Conservation (phyloP, 1,139 yeast species). For the Geotrichum candidum region DNA sequence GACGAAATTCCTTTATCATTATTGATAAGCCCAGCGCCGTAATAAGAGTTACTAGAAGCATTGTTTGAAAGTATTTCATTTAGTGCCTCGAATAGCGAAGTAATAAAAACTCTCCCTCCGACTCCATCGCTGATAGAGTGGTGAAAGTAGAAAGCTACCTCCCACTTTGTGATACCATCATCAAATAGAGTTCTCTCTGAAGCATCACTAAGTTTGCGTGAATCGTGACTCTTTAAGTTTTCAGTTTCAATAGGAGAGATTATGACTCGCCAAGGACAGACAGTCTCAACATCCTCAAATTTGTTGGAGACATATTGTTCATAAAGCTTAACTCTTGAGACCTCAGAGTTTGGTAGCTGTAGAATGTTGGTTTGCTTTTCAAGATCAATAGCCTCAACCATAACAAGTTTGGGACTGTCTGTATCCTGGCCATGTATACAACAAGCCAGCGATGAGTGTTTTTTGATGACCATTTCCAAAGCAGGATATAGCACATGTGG, state of each 20-base stretch:
- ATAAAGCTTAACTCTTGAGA: neutral
- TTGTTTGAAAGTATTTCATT: neutral
- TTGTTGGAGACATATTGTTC: neutral
- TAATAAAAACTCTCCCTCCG: neutral
- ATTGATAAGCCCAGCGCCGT: neutral
- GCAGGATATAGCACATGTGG: neutral
- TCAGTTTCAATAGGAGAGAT: neutral
- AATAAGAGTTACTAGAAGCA: neutral
- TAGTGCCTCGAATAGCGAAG: neutral
- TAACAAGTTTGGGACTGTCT: neutral
- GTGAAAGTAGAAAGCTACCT: neutral
- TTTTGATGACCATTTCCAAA: constrained; percentile 1
- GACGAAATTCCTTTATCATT: neutral
- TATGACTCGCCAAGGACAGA: constrained; percentile 1
- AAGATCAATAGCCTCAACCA: neutral
- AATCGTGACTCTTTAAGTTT: neutral
- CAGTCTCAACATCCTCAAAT: neutral
- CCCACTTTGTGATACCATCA: neutral
- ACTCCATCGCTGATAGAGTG: neutral
- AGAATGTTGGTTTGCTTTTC: neutral
- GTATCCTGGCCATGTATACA: neutral
- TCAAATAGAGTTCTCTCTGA: neutral
- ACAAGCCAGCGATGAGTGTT: neutral
- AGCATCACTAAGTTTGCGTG: neutral
- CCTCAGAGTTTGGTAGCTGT: neutral